Conservation (phyloP, 2,329 filamentous ascomycete species). For the Sarocladium kiliense region DNA sequence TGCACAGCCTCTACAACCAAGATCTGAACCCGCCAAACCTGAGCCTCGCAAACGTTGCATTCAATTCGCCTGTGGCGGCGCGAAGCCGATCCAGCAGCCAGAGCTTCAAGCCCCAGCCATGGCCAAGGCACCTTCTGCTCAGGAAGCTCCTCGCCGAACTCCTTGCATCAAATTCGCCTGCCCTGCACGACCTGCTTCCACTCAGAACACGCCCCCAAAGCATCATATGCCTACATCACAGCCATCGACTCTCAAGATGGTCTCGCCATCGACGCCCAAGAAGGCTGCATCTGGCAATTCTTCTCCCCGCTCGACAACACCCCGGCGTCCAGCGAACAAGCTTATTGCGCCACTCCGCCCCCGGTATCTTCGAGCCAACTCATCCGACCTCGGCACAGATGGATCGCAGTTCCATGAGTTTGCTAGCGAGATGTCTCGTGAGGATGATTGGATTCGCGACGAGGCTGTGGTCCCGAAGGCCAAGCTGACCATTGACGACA, state of each 20-base stretch:
- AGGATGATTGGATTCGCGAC: slow-evolving; percentile 85
- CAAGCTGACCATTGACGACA: slow-evolving; percentile 84
- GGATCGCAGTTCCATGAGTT: slow-evolving; percentile 81
- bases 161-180: slow-evolving; percentile 74
- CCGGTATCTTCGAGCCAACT: slow-evolving; percentile 46
- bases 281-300: slow-evolving; percentile 17
- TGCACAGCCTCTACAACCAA: neutral
- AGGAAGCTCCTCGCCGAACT: slow-evolving; percentile 41
- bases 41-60: slow-evolving; percentile 75
- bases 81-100: slow-evolving; percentile 45
- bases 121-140: slow-evolving; percentile 25
- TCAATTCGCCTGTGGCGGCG: slow-evolving; percentile 78
- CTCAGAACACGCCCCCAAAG: slow-evolving; percentile 32
- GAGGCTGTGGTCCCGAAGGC: slow-evolving; percentile 57
- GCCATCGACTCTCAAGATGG: slow-evolving; percentile 12
- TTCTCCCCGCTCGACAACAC: slow-evolving; percentile 17
- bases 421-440: slow-evolving; percentile 71
- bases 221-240: slow-evolving; percentile 13
- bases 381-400: slow-evolving; percentile 46
- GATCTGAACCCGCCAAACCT: slow-evolving; percentile 15
- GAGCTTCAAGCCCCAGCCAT: slow-evolving; percentile 30
- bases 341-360: slow-evolving; percentile 22
- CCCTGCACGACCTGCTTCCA: slow-evolving; percentile 44
- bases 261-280: slow-evolving; percentile 15
- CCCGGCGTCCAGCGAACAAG: slow-evolving; percentile 15